Evolutionary conservation across 176 grass and related monocot species (phyloP), one percentile per base, ranked within the genome.

Genomic region (Phyllostachys edulis): DNA sequence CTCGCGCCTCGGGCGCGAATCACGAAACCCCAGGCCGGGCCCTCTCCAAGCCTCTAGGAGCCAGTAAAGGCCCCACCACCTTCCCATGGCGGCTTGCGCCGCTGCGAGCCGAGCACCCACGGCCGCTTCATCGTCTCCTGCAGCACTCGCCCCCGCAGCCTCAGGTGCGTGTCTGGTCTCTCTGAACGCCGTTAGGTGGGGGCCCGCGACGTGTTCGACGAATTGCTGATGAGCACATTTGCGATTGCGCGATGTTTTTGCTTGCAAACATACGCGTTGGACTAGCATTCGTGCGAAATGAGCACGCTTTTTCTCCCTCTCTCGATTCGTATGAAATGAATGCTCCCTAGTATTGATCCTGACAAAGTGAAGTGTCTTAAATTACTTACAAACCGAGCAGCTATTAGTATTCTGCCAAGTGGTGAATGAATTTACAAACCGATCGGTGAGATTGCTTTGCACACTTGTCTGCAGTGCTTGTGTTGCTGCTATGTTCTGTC

Each of bases 101-200:
- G 75, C 62, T 66, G 45, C n/a, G 54, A 60, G 20, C 82, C 72
- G 5, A 47, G 38, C 17, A 14, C 76, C 42, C 68, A 32, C 69
- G 52, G 67, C 66, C 73, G 52, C 38, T 39, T 90, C 39, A 38
- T 3, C 37, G 46, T 89, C 36, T 84, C 75, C 55, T 89, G 89
- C 83, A 83, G 76, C 83, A 73, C 81, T 46, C 86, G 75, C 39
- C 23, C 51, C 32, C 57, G 74, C 54, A 82, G 76, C 42, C 78
- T 85, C 55, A 89, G 92, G 92, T 94, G 5, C 52, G 47, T 81
- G 45, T 24, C 23, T 64, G 24, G 21, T 46, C 7, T 23, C 17
- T 49, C 26, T 21, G 27, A 27, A 13, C 26, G 4, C 21, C 27
- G 17, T 51, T 65, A 10, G 27, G 14, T 7, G 61, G 42, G 3